These are phyloP conservation scores for Huntiella moniliformis DNA, from an alignment of 2,329 filamentous ascomycete genomes.

Conservation along the genomic window DNA sequence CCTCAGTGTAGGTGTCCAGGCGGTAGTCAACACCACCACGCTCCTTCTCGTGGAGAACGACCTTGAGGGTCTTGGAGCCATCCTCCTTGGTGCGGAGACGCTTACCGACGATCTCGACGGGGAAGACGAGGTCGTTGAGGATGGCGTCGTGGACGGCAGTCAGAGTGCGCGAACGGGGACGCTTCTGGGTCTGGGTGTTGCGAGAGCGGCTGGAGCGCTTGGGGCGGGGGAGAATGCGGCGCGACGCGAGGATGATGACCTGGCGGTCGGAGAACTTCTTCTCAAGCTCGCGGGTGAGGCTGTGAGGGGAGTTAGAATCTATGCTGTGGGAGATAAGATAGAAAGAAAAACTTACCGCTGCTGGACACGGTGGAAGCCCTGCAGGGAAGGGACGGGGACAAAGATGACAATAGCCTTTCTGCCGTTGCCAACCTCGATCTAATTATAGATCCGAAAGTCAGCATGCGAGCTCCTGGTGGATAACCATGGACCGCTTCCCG, in stretches of 20 bases:
- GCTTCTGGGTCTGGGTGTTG: slow-evolving; percentile 96
- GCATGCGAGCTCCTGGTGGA: slow-evolving; percentile 57
- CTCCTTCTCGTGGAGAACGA: slow-evolving; percentile 99
- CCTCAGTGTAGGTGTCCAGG: slow-evolving; percentile 98
- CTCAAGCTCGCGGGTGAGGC: slow-evolving; percentile 98
- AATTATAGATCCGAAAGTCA: slow-evolving; percentile 45
- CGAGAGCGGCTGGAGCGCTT: slow-evolving; percentile 95
- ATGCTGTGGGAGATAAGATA: background rate
- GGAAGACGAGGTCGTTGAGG: slow-evolving; percentile 94
- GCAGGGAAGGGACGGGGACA: slow-evolving; percentile 97
- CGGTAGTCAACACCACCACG: slow-evolving; percentile 97
- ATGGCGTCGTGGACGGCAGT: slow-evolving; percentile 98
- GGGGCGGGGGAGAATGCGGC: slow-evolving; percentile 95
- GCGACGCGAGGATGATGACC: slow-evolving; percentile 95
- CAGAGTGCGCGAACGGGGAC: slow-evolving; percentile 89
- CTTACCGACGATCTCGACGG: slow-evolving; percentile 99
- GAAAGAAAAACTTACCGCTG: slow-evolving; percentile 59
- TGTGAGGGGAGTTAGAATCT: slow-evolving; percentile 24
- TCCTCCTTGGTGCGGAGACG: slow-evolving; percentile 97
- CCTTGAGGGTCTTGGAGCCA: slow-evolving; percentile 95
- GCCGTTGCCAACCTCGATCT: slow-evolving; percentile 99
- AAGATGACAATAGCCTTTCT: slow-evolving; percentile 99
- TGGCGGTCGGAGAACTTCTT: slow-evolving; percentile 99
- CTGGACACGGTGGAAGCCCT: slow-evolving; percentile 98
- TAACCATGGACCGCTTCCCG: slow-evolving; percentile 59